phyloP scores from a whole-genome alignment of 495 filamentous ascomycete species.

The Hypoxylon lenormandii region DNA sequence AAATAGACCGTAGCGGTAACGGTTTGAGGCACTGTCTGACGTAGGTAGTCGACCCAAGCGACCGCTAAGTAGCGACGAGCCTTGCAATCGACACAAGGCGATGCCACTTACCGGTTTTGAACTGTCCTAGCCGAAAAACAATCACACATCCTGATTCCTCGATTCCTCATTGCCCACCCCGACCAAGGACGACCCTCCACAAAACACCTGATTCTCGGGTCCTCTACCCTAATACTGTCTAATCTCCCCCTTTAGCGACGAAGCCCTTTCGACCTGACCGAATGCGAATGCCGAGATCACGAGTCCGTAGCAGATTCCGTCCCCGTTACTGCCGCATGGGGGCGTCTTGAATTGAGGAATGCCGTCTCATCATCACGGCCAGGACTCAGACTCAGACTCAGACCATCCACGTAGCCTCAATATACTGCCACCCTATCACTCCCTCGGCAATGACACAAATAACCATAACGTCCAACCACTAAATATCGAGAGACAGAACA shows the following conservation, averaged over 20 bases:
- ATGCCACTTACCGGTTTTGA: conserved; percentile 51
- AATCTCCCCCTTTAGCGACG: conserved; percentile 19
- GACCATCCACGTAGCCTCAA: conserved; percentile 36
- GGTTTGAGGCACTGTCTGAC: conserved; percentile 42
- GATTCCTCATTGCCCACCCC: conserved; percentile 41
- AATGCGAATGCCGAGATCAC: conserved; percentile 48
- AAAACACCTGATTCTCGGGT: conserved; percentile 36
- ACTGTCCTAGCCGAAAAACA: conserved; percentile 48
- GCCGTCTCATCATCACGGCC: conserved; percentile 40
- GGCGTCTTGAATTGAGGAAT: conserved; percentile 47
- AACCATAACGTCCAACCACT: conserved; percentile 15
- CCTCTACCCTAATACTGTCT: conserved; percentile 40
- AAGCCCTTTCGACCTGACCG: conserved; percentile 16
- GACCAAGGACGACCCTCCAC: conserved; percentile 43
- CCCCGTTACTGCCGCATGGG: conserved; percentile 46
- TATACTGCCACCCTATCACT: conserved; percentile 11
- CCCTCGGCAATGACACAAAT: conserved; percentile 27
- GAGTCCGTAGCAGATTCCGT: conserved; percentile 44
- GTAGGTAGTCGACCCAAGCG: conserved; percentile 44
- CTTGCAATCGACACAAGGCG: conserved; percentile 48
- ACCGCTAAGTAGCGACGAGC: conserved; percentile 47
- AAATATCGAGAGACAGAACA: conserved; percentile 38
- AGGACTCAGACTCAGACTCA: conserved; percentile 20
- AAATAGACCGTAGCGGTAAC: conserved; percentile 34
- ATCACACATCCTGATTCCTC: conserved; percentile 45